Evolutionary conservation across 257 asterid species (phyloP).

Genomic region (Eustoma russellianum): DNA sequence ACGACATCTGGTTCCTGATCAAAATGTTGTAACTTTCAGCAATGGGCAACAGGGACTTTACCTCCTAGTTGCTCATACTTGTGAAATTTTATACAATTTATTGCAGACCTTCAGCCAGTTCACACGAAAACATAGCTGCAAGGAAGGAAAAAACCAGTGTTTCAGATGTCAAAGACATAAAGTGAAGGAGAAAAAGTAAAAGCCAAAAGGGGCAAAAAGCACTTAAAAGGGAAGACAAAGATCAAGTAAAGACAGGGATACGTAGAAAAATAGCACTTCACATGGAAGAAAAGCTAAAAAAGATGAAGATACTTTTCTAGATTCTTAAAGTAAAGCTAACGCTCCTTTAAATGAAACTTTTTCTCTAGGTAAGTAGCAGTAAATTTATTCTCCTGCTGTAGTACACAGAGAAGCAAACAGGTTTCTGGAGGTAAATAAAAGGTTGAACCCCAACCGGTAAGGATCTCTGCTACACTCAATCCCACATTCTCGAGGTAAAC

Average conservation of each 20-base stretch:
- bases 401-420: slow-evolving; percentile 5
- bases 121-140: slow-evolving; percentile 27
- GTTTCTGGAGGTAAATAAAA: not conserved
- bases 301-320: slow-evolving; percentile 23
- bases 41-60: slow-evolving; percentile 4
- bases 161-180: slow-evolving; percentile 4
- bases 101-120: slow-evolving; percentile 10
- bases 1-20: slow-evolving; percentile 52
- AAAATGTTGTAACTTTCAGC: slow-evolving; percentile 2
- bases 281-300: slow-evolving; percentile 43
- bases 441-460: too few species aligned
- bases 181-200: slow-evolving; percentile 15
- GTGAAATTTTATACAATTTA: slow-evolving; percentile 11
- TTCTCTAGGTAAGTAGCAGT: slow-evolving; percentile 1
- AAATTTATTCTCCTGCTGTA: slow-evolving; percentile 3
- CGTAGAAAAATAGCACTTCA: slow-evolving; percentile 38
- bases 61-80: not conserved
- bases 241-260: slow-evolving; percentile 10
- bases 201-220: slow-evolving; percentile 26
- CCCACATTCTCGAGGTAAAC: too few species aligned
- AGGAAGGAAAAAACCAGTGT: slow-evolving; percentile 4
- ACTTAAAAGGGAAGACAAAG: slow-evolving; percentile 22
- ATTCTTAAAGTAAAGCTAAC: slow-evolving; percentile 14
- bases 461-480: too few species aligned
- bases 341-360: not conserved